These are phyloP conservation scores for Apiospora hydei DNA, from an alignment of 2,329 filamentous ascomycete genomes.

Conservation along the genomic window DNA sequence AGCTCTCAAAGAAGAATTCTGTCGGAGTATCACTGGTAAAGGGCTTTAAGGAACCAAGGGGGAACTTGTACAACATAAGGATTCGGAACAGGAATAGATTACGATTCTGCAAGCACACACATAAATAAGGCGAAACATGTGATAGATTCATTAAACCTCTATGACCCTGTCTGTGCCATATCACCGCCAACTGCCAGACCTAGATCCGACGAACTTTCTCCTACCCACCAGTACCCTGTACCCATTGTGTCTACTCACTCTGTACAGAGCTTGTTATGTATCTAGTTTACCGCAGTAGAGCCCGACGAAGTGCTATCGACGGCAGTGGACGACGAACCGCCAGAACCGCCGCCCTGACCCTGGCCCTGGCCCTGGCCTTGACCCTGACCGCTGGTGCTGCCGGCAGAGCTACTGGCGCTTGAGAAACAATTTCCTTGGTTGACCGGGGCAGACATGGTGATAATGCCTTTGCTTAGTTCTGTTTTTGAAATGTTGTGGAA, in stretches of 20 bases:
- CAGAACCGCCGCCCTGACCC: not conserved
- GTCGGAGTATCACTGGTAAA: not conserved
- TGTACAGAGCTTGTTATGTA: not conserved
- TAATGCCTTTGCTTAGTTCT: not conserved
- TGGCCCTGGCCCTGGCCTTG: not conserved
- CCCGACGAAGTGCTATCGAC: not conserved
- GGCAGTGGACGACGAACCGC: not conserved
- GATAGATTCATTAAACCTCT: not conserved
- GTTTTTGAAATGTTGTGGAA: not conserved
- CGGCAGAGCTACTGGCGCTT: not conserved
- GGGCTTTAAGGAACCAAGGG: not conserved
- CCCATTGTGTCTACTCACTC: not conserved
- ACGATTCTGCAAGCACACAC: not conserved
- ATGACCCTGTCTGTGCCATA: not conserved
- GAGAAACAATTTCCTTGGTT: not conserved
- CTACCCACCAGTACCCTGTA: not conserved
- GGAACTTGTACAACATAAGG: not conserved
- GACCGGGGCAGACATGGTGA: not conserved
- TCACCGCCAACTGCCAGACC: not conserved
- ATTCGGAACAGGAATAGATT: not conserved
- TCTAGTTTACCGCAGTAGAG: not conserved
- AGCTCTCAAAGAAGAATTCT: no score
- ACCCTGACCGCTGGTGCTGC: not conserved
- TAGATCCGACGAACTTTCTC: no score
- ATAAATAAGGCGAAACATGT: not conserved